phyloP scores from a whole-genome alignment of 495 filamentous ascomycete genomes.

The Neurospora hispaniola region DNA sequence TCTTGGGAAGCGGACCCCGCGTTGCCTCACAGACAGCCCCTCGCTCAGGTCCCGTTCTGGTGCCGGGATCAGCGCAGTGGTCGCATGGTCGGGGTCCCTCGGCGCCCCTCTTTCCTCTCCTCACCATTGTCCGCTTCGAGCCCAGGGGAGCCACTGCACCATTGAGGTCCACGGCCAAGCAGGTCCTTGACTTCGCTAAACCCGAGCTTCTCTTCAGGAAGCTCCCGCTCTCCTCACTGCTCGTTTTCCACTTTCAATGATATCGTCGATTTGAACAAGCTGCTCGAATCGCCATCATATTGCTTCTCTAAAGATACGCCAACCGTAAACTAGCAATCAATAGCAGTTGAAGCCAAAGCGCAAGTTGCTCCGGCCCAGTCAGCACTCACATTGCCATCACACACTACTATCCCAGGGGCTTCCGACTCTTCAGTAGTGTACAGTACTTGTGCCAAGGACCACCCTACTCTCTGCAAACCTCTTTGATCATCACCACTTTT shows the following conservation, averaged over 20 bases:
- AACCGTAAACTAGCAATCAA: background rate
- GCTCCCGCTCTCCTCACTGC: background rate
- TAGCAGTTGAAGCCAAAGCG: background rate
- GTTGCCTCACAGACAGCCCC: background rate
- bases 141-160: background rate
- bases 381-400: background rate
- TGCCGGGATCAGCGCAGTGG: background rate
- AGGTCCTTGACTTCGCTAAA: background rate
- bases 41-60: background rate
- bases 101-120: background rate
- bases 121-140: background rate
- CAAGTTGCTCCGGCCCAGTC: background rate
- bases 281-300: background rate
- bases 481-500: background rate
- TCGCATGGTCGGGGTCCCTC: background rate
- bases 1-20: background rate
- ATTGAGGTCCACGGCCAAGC: background rate
- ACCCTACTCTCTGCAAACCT: background rate
- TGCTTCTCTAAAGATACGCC: background rate
- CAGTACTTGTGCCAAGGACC: background rate
- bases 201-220: background rate
- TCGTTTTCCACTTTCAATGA: background rate
- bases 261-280: background rate
- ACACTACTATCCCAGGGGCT: background rate
- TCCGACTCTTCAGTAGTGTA: too few species aligned